These are phyloP conservation scores for Yamadazyma songkhlaensis DNA, from an alignment of 1,139 yeast genomes.

Conservation along the genomic window DNA sequence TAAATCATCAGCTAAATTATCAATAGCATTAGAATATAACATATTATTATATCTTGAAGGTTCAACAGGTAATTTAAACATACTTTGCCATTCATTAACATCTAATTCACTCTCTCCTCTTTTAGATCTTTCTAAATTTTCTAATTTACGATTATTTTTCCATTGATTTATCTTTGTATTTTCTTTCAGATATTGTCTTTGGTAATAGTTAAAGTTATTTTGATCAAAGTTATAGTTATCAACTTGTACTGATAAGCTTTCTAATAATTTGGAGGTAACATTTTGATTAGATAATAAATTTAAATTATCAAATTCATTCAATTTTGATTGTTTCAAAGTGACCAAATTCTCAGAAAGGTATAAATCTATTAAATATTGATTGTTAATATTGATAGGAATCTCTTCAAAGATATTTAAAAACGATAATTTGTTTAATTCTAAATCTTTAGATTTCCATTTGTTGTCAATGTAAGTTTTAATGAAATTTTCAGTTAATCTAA, in stretches of 20 bases:
- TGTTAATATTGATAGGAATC: slow-evolving; percentile 62
- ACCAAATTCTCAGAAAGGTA: slow-evolving; percentile 25
- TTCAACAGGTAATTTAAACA: slow-evolving; percentile 69
- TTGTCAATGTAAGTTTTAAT: slow-evolving; percentile 55
- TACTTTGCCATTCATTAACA: slow-evolving; percentile 63
- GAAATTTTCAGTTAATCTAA: slow-evolving; percentile 64
- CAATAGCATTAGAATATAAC: slow-evolving; percentile 67
- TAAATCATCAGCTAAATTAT: slow-evolving; percentile 62
- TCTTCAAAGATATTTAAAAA: slow-evolving; percentile 72
- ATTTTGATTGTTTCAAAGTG: slow-evolving; percentile 10
- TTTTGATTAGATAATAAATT: slow-evolving; percentile 45
- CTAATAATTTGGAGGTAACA: slow-evolving; percentile 53
- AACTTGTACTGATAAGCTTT: slow-evolving; percentile 68
- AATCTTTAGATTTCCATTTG: slow-evolving; percentile 64
- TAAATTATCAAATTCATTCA: slow-evolving; percentile 38
- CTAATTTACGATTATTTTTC: slow-evolving; percentile 69
- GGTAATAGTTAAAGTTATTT: slow-evolving; percentile 79
- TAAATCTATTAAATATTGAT: slow-evolving; percentile 45
- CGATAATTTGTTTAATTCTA: slow-evolving; percentile 60
- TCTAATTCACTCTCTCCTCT: slow-evolving; percentile 57
- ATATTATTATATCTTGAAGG: slow-evolving; percentile 77
- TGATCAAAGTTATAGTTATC: slow-evolving; percentile 82
- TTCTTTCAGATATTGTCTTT: slow-evolving; percentile 74
- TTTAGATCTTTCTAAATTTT: slow-evolving; percentile 58
- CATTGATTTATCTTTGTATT: slow-evolving; percentile 69